Evolutionary conservation across 352 stramenopile species (phyloP).

Genomic region (Phytophthora litchii): DNA sequence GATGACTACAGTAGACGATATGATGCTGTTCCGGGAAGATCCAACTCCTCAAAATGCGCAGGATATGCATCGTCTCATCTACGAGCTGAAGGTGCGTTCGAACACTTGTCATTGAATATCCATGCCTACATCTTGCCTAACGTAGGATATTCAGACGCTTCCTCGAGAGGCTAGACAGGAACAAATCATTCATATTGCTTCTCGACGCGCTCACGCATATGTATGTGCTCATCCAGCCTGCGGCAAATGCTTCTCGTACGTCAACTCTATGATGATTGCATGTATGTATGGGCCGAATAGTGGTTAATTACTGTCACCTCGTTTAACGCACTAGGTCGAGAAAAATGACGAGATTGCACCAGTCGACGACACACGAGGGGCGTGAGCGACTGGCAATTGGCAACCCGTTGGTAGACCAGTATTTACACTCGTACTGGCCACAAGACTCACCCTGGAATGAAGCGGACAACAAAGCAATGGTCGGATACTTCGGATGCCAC

Average conservation of each 20-base stretch:
- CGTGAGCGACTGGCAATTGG: constrained; percentile 44
- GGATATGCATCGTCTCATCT: constrained; percentile 63
- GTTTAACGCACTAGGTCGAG: constrained; percentile 36
- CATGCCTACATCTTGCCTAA: neutral
- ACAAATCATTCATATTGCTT: constrained; percentile 53
- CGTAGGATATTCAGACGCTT: constrained; percentile 37
- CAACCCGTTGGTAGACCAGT: constrained; percentile 55
- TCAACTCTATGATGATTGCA: neutral
- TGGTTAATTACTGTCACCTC: neutral
- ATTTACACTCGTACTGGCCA: constrained; percentile 67
- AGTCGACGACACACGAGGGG: constrained; percentile 45
- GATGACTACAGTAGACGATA: constrained; percentile 27
- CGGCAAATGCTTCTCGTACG: constrained; percentile 65
- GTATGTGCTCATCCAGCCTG: constrained; percentile 62
- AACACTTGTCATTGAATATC: neutral
- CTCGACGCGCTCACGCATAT: constrained; percentile 49
- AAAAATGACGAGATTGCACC: constrained; percentile 56
- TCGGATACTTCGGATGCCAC: constrained; percentile 56
- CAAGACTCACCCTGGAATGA: constrained; percentile 52
- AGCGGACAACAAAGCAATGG: constrained; percentile 32
- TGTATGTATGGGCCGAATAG: neutral
- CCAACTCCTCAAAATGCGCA: constrained; percentile 36
- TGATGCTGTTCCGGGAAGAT: constrained; percentile 26
- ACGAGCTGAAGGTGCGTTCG: constrained; percentile 57
- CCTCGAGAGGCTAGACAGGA: constrained; percentile 49